Percentiles rank a stretch among this genome's conserved stretches.
phyloP scores from a whole-genome alignment of 2,329 filamentous ascomycete species.

The Pseudogymnoascus sp. region DNA sequence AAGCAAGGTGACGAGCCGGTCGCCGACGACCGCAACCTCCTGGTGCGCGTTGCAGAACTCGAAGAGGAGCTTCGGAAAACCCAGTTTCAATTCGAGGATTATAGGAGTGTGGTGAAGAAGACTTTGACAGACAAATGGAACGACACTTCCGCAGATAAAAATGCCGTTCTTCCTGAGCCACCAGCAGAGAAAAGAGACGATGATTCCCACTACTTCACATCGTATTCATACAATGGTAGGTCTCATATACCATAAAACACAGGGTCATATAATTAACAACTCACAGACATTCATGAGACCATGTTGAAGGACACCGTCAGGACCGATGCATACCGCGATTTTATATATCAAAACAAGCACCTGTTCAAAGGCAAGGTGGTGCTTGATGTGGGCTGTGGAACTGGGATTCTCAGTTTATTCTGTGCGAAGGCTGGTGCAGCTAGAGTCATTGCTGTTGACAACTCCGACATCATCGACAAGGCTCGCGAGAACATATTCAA shows the following conservation, averaged over 20 bases:
- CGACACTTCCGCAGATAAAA: conserved; percentile 23
- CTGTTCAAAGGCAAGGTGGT: conserved; percentile 81
- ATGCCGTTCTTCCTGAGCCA: conserved; percentile 37
- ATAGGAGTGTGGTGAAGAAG: conserved; percentile 33
- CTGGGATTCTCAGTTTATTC: conserved; percentile 88
- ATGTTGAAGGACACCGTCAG: conserved; percentile 90
- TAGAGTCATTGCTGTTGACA: conserved; percentile 84
- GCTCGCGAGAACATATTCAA: conserved; percentile 77
- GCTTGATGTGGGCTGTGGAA: conserved; percentile 83
- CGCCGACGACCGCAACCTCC: conserved; percentile 26
- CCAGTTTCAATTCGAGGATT: conserved; percentile 35
- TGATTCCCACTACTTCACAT: conserved; percentile 56
- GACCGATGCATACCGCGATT: conserved; percentile 88
- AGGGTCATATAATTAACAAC: background rate
- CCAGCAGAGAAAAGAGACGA: conserved; percentile 46
- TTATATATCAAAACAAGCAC: conserved; percentile 86
- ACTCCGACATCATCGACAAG: conserved; percentile 82
- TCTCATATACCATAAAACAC: conserved; percentile 9
- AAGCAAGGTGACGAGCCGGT: conserved; percentile 23
- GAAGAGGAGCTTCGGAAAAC: conserved; percentile 33
- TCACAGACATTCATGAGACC: conserved; percentile 77
- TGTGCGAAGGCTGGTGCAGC: conserved; percentile 83
- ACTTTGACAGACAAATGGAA: conserved; percentile 35
- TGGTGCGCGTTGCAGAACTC: conserved; percentile 31
- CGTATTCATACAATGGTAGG: conserved; percentile 59